Evolutionary conservation across 352 stramenopile species (phyloP), one percentile per base, ranked within the genome.

Genomic region (Phytophthora kernoviae): DNA sequence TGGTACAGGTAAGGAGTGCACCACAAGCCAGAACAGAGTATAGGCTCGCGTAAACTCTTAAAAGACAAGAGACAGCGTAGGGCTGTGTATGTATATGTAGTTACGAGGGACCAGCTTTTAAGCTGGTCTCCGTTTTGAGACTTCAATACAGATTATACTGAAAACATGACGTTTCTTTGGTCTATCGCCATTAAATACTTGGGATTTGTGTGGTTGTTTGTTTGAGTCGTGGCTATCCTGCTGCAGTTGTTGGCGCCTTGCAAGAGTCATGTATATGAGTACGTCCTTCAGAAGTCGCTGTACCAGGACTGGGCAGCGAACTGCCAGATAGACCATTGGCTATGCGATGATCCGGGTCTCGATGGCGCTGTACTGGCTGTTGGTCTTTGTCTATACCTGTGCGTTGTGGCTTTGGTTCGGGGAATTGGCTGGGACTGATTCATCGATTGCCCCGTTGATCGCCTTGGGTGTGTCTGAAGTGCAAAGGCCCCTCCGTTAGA

Each of bases 1-100:
- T 21, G 71, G 81, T 22, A 65, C 73, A 18, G 87, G 84, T 32
- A 83, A 77, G 30, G 83, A 89, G 55, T 96, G 87, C 63, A 59
- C 68, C 9, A 63, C 58, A 11, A 73, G 61, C 33, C 8, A 62
- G 39, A 73, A 67, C 47, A 42, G 33, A 54, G 52, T 68, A n/a
- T 69, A 59, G 30, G 52, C 41, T 42, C 17, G 11, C 26, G 5
- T 41, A 41, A 26, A 8, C 45, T 49, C n/a, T 52, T 7, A 10
- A 51, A 34, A 17, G 20, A n/a, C 14, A n/a, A 49, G 24, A 49
- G 11, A 48, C 62, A 59, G 36, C 37, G 34, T 2, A 40, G 42
- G 64, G 30, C 54, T 70, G 45, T 54, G 43, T 46, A 43, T 68
- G 26, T 67, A 6, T 30, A 53, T 61, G 46, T 68, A 54, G 58